Conservation (phyloP, 768 basidiomycete species). For the Dioszegia hungarica region DNA sequence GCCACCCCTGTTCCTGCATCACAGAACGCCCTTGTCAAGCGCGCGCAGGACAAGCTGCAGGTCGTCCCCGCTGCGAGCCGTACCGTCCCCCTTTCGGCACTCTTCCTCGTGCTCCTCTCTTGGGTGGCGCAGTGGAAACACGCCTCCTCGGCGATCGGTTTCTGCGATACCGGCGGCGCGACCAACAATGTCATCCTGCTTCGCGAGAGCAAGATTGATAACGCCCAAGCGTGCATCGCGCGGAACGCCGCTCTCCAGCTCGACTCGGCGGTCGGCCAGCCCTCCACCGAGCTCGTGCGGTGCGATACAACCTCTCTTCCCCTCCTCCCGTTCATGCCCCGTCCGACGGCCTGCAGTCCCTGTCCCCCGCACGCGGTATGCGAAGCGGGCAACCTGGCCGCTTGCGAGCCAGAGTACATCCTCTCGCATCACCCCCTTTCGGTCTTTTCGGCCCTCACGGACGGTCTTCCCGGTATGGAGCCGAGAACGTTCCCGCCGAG, state of each 20-base stretch:
- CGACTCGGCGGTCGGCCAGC: slow-evolving; percentile 11
- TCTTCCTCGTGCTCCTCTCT: slow-evolving; percentile 30
- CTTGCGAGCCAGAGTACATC: slow-evolving; percentile 49
- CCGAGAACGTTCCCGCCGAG: slow-evolving; percentile 43
- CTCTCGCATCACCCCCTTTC: slow-evolving; percentile 25
- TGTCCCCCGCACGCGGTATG: slow-evolving; percentile 51
- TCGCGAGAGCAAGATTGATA: slow-evolving; percentile 23
- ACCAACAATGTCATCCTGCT: slow-evolving; percentile 39
- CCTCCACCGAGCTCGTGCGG: slow-evolving; percentile 13
- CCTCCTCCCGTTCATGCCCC: slow-evolving; percentile 37
- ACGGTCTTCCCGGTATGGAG: slow-evolving; percentile 41
- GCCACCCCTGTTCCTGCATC: slow-evolving; percentile 5
- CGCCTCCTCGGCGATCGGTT: slow-evolving; percentile 43
- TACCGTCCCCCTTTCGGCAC: slow-evolving; percentile 26
- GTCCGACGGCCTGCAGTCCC: slow-evolving; percentile 44
- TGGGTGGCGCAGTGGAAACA: slow-evolving; percentile 33
- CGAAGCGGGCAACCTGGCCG: slow-evolving; percentile 34
- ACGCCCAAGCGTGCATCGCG: slow-evolving; percentile 28
- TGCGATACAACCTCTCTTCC: slow-evolving; percentile 45
- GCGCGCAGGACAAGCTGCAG: not conserved
- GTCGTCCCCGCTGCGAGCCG: slow-evolving; percentile 5
- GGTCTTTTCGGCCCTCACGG: slow-evolving; percentile 7
- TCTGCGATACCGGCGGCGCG: slow-evolving; percentile 45
- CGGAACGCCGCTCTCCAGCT: slow-evolving; percentile 15
- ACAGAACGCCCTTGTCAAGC: slow-evolving; percentile 10